Evolutionary conservation across 805 yeast genomes (phyloP).

Genomic region (Ogataea parapolymorpha): DNA sequence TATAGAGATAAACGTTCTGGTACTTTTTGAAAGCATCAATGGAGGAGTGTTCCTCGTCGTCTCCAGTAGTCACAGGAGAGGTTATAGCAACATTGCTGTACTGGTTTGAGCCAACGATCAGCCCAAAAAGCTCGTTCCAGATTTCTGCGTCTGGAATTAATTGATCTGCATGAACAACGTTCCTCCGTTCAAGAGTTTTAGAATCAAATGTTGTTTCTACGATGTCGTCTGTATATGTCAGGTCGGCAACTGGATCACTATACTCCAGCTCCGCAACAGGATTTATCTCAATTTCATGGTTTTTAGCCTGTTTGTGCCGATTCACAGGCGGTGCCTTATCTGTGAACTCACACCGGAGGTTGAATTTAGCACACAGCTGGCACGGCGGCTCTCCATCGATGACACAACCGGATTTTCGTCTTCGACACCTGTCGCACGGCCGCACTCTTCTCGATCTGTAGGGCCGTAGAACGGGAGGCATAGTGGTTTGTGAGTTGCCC

Average conservation of each 20-base stretch:
- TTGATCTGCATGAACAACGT: background rate
- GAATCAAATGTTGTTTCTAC: background rate
- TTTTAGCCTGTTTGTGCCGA: conserved; percentile 4
- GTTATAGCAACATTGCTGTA: background rate
- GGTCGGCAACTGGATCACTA: background rate
- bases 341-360: conserved; percentile 15
- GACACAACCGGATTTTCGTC: conserved; percentile 14
- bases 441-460: conserved; percentile 19
- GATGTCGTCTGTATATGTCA: background rate
- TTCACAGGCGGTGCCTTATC: conserved; percentile 18
- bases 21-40: conserved; percentile 15
- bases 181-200: background rate
- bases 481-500: too few species aligned
- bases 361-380: conserved; percentile 10
- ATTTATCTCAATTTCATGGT: background rate
- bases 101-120: conserved; percentile 8
- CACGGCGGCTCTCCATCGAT: conserved; percentile 16
- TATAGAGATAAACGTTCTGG: conserved; percentile 9
- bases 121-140: conserved; percentile 14
- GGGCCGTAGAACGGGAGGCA: conserved; percentile 8
- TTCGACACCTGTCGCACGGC: conserved; percentile 20
- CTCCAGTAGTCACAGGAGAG: background rate
- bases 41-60: conserved; percentile 9
- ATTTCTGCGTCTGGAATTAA: conserved; percentile 6
- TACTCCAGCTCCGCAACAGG: background rate